Conservation (phyloP, 768 basidiomycete species). For the Lactarius deliciosus region DNA sequence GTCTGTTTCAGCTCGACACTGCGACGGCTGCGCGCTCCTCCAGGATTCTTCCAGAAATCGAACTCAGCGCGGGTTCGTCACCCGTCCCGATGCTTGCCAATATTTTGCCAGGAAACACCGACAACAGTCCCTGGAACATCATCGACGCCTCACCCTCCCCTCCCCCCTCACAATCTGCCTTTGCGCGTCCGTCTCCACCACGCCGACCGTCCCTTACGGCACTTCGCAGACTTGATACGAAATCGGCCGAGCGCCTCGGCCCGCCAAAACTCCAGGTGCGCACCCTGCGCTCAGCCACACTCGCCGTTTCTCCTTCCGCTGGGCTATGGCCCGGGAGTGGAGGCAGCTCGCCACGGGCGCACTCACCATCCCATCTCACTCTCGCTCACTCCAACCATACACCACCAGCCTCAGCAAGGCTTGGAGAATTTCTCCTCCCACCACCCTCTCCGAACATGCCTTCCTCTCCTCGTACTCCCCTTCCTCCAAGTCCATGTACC, state of each 20-base stretch:
- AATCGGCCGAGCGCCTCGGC: conserved; percentile 51
- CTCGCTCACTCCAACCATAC: conserved; percentile 60
- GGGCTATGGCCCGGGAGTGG: conserved; percentile 21
- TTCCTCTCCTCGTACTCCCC: conserved; percentile 41
- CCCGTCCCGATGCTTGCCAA: conserved; percentile 59
- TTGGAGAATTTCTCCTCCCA: conserved; percentile 40
- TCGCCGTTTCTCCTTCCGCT: conserved; percentile 49
- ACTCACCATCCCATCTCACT: conserved; percentile 61
- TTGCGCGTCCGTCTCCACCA: conserved; percentile 51
- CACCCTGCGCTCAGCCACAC: conserved; percentile 59
- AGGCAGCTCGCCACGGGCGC: conserved; percentile 34
- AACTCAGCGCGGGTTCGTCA: conserved; percentile 43
- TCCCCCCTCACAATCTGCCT: conserved; percentile 61
- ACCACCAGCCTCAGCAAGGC: conserved; percentile 52
- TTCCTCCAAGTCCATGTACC: conserved; percentile 60
- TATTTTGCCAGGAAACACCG: conserved; percentile 39
- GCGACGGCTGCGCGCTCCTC: conserved; percentile 49
- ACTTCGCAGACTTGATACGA: conserved; percentile 61
- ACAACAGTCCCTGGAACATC: conserved; percentile 43
- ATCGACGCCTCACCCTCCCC: conserved; percentile 58
- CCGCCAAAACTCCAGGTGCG: conserved; percentile 62
- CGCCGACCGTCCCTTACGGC: conserved; percentile 64
- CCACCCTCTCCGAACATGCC: conserved; percentile 36
- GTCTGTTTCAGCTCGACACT: conserved; percentile 72
- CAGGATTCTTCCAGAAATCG: conserved; percentile 57